phyloP scores from a whole-genome alignment of 2,329 filamentous ascomycete species.

The Calonectria pseudoreteaudii region DNA sequence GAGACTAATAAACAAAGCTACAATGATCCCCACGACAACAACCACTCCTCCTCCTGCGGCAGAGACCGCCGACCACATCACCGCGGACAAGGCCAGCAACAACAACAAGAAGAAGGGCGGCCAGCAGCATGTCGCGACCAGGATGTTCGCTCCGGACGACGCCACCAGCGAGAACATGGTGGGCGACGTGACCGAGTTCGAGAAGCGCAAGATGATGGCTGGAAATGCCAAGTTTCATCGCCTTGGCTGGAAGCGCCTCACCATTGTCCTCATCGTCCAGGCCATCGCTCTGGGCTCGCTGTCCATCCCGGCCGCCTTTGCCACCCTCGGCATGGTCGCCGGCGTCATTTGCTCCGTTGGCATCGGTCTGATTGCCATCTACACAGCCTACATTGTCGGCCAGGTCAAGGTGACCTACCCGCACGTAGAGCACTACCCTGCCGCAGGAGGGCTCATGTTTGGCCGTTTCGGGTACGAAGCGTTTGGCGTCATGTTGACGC shows the following conservation, averaged over 20 bases:
- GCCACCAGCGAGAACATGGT: conserved; percentile 27
- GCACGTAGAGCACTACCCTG: conserved; percentile 70
- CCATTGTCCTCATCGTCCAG: conserved; percentile 33
- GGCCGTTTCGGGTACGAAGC: conserved; percentile 68
- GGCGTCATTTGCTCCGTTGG: conserved; percentile 49
- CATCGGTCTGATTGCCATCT: conserved; percentile 52
- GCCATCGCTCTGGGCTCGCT: conserved; percentile 35
- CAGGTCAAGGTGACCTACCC: conserved; percentile 58
- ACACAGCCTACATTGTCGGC: conserved; percentile 53
- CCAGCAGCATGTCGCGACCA: neutral
- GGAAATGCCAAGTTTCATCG: conserved; percentile 34
- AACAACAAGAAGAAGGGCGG: too few relatives aligned
- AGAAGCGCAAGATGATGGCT: conserved; percentile 31
- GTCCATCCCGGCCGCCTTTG: conserved; percentile 34
- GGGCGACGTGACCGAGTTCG: conserved; percentile 32
- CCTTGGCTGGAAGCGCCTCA: conserved; percentile 34
- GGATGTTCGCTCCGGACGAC: conserved; percentile 9
- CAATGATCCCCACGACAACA: conserved; percentile 26
- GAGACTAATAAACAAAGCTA: conserved; percentile 19
- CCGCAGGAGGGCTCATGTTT: conserved; percentile 69
- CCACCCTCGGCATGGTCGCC: conserved; percentile 41
- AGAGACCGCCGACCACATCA: conserved; percentile 14
- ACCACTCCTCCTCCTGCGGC: conserved; percentile 22
- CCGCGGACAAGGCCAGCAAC: conserved; percentile 7
- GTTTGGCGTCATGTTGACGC: conserved; percentile 65